Evolutionary conservation across 106 monocot species (phyloP), one percentile per base, ranked within the genome.

Genomic region (Dioscorea dumetorum): DNA sequence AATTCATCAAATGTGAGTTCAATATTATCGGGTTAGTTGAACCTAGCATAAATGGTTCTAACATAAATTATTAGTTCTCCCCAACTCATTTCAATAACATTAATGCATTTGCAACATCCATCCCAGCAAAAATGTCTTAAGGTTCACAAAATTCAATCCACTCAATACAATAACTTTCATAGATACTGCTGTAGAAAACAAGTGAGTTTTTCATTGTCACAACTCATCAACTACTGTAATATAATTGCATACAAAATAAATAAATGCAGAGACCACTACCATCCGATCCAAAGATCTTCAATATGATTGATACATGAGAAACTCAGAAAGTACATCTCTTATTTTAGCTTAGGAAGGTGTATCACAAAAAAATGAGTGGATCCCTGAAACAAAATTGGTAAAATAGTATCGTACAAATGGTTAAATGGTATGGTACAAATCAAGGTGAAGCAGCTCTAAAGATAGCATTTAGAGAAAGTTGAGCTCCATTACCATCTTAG

Each of bases 401-500:
- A n/a, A n/a, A n/a, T n/a, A n/a, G n/a, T n/a, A n/a, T n/a, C n/a
- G n/a, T n/a, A n/a, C n/a, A n/a, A 11, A 33, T 28, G 32, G 24
- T 62, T 33, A 28, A 62, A 33, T 28, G 5, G 7, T 41, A 41
- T 64, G 64, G 33, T 34, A 41, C 48, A 31, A 31, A 19, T 64
- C 14, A 12, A 64, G 33, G 48, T 18, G 64, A 22, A 48, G 32
- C 4, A 18, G 9, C 33, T 33, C 62, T 62, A 3, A 31, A 21
- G 35, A 64, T 31, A 64, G 2, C 4, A 4, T 54, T 2, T 16
- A 8, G n/a, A 35, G 41, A 21, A 17, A 2, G 34, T 16, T 12
- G 14, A 8, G 41, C 19, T 48, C n/a, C 41, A 6, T 19, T n/a
- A 41, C 6, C 20, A 50, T 49, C 60, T 79, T 60, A 94, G 63